These are phyloP conservation scores for Flaveria bidentis DNA, from an alignment of 129 eudicot genomes.

Conservation along the genomic window DNA sequence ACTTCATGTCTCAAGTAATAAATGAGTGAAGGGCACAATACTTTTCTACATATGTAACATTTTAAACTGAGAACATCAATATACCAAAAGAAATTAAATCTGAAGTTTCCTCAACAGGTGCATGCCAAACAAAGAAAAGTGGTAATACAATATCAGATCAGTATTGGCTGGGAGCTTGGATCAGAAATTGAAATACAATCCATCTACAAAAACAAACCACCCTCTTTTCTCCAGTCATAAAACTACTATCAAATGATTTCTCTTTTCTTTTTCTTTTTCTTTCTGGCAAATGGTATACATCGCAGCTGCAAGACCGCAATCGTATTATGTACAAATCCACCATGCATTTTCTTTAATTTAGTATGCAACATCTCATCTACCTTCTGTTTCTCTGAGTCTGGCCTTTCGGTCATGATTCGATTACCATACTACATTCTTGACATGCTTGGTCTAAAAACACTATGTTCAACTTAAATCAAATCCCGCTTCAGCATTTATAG, in stretches of 20 bases:
- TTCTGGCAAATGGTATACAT: constrained; percentile 33
- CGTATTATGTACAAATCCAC: constrained; percentile 38
- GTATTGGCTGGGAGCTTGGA: neutral
- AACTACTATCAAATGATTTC: constrained; percentile 19
- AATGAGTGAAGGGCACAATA: no score
- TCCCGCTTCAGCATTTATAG: constrained; percentile 95
- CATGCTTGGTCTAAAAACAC: constrained; percentile 18
- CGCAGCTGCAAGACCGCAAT: constrained; percentile 12
- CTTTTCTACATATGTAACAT: no score
- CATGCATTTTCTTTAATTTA: neutral
- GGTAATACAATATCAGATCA: no score
- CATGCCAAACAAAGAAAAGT: no score
- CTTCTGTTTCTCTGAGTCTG: constrained; percentile 15
- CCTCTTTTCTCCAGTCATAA: constrained; percentile 25
- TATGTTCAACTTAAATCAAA: constrained; percentile 75
- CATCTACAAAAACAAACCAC: constrained; percentile 26
- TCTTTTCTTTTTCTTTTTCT: neutral
- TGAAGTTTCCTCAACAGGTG: no score
- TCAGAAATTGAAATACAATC: constrained; percentile 21
- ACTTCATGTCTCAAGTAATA: no score
- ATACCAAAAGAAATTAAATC: no score
- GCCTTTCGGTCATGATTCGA: constrained; percentile 8
- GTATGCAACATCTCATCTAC: constrained; percentile 24
- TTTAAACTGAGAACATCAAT: no score
- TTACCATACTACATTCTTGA: constrained; percentile 14